These are phyloP conservation scores for Populus hybrid DNA, from an alignment of 441 rosid species.

Conservation along the genomic window DNA sequence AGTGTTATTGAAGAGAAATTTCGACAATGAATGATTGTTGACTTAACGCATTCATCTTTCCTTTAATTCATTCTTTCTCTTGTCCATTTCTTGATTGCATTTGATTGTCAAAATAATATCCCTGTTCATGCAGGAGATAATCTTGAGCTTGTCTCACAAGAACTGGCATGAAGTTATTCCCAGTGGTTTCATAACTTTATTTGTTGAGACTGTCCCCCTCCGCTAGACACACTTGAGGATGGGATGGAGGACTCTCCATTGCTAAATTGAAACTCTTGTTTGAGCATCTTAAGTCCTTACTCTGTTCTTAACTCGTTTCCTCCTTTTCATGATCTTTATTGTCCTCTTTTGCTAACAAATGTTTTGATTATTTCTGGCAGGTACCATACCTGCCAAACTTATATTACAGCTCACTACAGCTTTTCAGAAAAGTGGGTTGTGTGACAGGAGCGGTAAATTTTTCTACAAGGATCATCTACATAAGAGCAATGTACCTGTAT, in stretches of 20 bases:
- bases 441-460: constrained; percentile 74
- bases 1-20: neutral
- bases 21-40: neutral
- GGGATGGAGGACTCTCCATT: neutral
- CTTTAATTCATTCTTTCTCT: too few relatives aligned
- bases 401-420: constrained; percentile 90
- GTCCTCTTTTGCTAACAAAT: neutral
- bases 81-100: too few relatives aligned
- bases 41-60: too few relatives aligned
- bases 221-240: neutral
- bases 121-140: too few relatives aligned
- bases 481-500: neutral
- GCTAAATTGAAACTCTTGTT: neutral
- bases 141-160: too few relatives aligned
- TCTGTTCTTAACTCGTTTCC: neutral
- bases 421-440: constrained; percentile 70
- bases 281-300: neutral
- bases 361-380: constrained; percentile 35
- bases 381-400: constrained; percentile 89
- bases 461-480: constrained; percentile 65
- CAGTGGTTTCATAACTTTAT: too few relatives aligned
- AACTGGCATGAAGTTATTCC: too few relatives aligned
- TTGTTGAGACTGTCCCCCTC: too few relatives aligned
- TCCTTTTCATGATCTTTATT: neutral
- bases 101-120: too few relatives aligned